Evolutionary conservation across 345 rosid species (phyloP), one percentile per base, ranked within the genome.

Genomic region (Psidium friedrichsthalianum): DNA sequence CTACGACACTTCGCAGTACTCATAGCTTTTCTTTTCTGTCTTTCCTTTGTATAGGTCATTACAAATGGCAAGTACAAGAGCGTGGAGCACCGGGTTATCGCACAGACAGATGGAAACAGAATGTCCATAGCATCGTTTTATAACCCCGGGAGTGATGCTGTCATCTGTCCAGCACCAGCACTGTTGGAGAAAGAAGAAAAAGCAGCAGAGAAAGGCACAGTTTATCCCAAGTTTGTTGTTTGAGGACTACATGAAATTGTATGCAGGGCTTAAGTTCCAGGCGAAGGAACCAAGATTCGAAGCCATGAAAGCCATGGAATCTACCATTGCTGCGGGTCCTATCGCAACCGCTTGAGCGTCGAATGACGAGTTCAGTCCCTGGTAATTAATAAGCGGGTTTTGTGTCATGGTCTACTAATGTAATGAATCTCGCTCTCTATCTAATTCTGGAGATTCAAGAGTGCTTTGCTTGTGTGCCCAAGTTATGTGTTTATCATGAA

Each of bases 41-140:
- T 36, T 69, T 36, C 18, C 47, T 36, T 11, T 16, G 44, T n/a
- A 18, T 83, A 93, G 98, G 98, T 95, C 51, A 95, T 97, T 82
- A 94, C 97, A 40, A 97, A 97, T 87, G 99, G 99, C 8, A 95
- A 92, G 90, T 97, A 97, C 92, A 97, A 94, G 93, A 97, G 99
- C 27, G 97, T 95, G 87, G 94, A 91, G 86, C 99, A 97, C 82
- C 87, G 99, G 85, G 99, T 97, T 87, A 81, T 95, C 16, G 90
- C 98, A 11, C 98, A 94, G 55, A 88, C 97, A 2, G 88, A 93
- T 4, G 99, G 99, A 3, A 86, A 91, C 24, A 89, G 97, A 44
- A 97, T 97, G 99, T 97, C 99, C 5, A 56, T 97, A 11, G 98
- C 99, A 59, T 95, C 99, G 9, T 97, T 97, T 89, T 97, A 94